Percentiles rank a stretch among this genome's conserved stretches.
Evolutionary conservation across 2,329 filamentous ascomycete species (phyloP).

Genomic region (Stachybotrys chlorohalonatus): DNA sequence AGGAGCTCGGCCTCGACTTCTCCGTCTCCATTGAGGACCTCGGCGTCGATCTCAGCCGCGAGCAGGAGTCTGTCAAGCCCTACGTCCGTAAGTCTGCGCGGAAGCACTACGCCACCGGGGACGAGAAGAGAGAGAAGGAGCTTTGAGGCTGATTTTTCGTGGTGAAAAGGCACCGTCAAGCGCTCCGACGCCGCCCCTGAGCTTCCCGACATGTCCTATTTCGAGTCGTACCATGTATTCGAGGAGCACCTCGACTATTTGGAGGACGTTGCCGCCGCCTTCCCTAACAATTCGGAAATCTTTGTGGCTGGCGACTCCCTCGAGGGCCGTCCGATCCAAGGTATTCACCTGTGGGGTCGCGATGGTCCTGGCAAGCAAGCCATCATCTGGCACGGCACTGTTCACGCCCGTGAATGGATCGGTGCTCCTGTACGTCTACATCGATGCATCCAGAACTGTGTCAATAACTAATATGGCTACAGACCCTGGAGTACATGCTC

Average conservation of each 20-base stretch:
- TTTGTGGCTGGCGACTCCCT: constrained; percentile 37
- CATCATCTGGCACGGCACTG: constrained; percentile 45
- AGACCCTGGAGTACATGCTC: constrained; percentile 13
- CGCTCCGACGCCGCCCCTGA: not conserved
- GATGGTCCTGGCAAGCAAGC: constrained; percentile 34
- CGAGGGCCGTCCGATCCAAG: constrained; percentile 48
- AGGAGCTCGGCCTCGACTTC: constrained; percentile 11
- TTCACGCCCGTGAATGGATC: constrained; percentile 53
- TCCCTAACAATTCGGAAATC: constrained; percentile 35
- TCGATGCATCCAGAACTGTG: no score
- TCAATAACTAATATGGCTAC: not conserved
- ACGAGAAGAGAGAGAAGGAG: not conserved
- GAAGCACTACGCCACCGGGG: not conserved
- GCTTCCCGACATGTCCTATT: constrained; percentile 26
- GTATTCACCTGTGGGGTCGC: constrained; percentile 45
- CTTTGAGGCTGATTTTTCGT: not conserved
- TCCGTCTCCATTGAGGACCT: constrained; percentile 11
- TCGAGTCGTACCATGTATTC: constrained; percentile 43
- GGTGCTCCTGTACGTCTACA: constrained; percentile 23
- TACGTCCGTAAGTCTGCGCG: constrained; percentile 5
- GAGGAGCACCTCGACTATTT: constrained; percentile 40
- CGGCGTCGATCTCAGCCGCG: constrained; percentile 11
- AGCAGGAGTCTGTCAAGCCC: constrained; percentile 7
- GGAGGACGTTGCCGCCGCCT: constrained; percentile 28
- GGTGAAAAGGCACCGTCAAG: not conserved